A percentile compares a stretch with the other conserved stretches of the same genome.
Evolutionary conservation across 1,284 basidiomycete genomes (phyloP).

Genomic region (Pseudozyma pruni): DNA sequence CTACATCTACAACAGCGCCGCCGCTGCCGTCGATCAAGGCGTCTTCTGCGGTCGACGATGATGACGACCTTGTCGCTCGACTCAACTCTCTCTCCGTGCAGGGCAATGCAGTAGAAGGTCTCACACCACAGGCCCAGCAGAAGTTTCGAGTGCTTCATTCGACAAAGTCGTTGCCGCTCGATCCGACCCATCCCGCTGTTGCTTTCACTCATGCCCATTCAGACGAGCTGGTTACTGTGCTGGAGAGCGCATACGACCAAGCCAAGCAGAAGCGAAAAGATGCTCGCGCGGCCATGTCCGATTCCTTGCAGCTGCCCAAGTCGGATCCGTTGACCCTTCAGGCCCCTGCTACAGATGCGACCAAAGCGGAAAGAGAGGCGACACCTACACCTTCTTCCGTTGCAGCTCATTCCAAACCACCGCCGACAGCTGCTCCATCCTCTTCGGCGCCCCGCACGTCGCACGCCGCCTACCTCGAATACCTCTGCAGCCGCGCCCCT

Average conservation of each 20-base stretch:
- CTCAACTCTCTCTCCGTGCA: constrained; percentile 46
- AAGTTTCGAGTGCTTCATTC: constrained; percentile 42
- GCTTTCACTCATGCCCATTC: constrained; percentile 45
- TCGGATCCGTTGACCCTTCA: background rate
- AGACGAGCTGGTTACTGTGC: constrained; percentile 36
- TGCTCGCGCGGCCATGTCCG: background rate
- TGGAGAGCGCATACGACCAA: constrained; percentile 36
- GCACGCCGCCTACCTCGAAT: constrained; percentile 42
- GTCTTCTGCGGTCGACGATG: background rate
- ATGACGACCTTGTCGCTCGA: constrained; percentile 46
- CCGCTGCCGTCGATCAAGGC: background rate
- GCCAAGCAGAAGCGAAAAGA: constrained; percentile 29
- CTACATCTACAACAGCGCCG: background rate
- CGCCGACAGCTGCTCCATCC: background rate
- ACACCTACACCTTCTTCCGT: constrained; percentile 22
- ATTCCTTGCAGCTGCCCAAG: background rate
- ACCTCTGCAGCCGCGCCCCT: constrained; percentile 38
- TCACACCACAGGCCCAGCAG: constrained; percentile 8
- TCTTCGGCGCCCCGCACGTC: constrained; percentile 11
- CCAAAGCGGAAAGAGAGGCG: constrained; percentile 12
- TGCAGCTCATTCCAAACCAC: background rate
- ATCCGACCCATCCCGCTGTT: constrained; percentile 53
- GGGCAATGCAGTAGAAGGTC: background rate
- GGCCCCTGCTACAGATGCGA: background rate
- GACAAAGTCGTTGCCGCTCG: constrained; percentile 37